These are phyloP conservation scores for Eimeria sp. DNA, from an alignment of 169 alveolate species.

Conservation along the genomic window DNA sequence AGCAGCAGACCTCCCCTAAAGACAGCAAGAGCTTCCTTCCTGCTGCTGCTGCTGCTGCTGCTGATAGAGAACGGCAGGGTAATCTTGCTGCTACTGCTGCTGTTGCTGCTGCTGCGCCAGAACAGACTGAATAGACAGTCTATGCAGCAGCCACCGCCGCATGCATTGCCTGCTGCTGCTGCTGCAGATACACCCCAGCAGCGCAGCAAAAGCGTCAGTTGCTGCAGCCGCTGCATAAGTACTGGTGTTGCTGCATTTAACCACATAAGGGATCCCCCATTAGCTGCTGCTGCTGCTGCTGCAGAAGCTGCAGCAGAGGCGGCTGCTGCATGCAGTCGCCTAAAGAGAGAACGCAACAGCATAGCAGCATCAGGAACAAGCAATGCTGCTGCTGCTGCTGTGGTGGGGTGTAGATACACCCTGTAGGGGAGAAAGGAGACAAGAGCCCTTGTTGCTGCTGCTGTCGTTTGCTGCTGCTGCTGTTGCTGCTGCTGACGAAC, in stretches of 20 bases:
- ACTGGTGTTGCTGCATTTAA: constrained; percentile 32
- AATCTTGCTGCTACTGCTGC: constrained; percentile 34
- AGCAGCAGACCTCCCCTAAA: constrained; percentile 8
- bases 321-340: constrained; percentile 28
- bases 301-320: not conserved
- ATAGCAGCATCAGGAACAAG: constrained; percentile 24
- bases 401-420: constrained; percentile 37
- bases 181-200: constrained; percentile 66
- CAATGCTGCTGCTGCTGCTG: constrained; percentile 66
- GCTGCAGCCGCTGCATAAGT: constrained; percentile 64
- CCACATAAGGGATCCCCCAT: not conserved
- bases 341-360: constrained; percentile 12
- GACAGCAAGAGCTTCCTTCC: constrained; percentile 7
- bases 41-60: constrained; percentile 63
- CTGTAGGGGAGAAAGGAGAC: constrained; percentile 12
- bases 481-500: not conserved
- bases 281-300: constrained; percentile 14
- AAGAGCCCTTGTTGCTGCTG: constrained; percentile 2
- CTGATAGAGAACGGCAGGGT: not conserved
- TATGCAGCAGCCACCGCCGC: constrained; percentile 46
- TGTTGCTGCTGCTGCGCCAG: constrained; percentile 57
- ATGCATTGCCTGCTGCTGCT: not conserved
- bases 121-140: constrained; percentile 21
- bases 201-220: constrained; percentile 49
- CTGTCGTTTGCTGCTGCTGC: constrained; percentile 44